Conservation (phyloP, 2,329 filamentous ascomycete genomes). For the Chrysoporthe austroafricana region DNA sequence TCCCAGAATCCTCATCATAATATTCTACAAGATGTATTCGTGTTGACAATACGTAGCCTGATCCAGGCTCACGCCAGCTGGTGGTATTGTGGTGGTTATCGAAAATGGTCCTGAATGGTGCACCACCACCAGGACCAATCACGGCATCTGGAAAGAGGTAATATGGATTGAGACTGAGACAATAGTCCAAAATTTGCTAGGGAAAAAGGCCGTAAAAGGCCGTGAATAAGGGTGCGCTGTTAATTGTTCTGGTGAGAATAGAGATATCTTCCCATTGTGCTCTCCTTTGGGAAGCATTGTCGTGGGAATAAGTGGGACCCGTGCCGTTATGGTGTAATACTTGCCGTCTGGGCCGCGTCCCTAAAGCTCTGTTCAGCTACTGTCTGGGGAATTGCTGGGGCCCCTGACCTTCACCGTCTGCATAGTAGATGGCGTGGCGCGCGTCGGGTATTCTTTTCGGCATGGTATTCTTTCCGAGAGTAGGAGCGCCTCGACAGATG, state of each 20-base stretch:
- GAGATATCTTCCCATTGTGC: slow-evolving; percentile 25
- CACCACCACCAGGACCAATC: slow-evolving; percentile 19
- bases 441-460: neutral
- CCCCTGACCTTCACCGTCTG: neutral
- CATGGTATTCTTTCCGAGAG: neutral
- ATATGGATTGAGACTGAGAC: slow-evolving; percentile 10
- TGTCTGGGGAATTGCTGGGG: neutral
- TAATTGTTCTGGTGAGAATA: slow-evolving; percentile 18
- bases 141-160: neutral
- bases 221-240: slow-evolving; percentile 14
- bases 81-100: slow-evolving; percentile 5
- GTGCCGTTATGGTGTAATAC: neutral
- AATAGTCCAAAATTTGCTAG: slow-evolving; percentile 3
- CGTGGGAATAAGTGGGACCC: neutral
- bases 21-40: neutral
- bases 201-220: slow-evolving; percentile 12
- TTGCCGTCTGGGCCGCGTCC: neutral
- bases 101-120: slow-evolving; percentile 13
- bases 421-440: neutral
- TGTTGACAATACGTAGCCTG: slow-evolving; percentile 7
- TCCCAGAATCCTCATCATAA: neutral
- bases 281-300: slow-evolving; percentile 24
- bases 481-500: neutral
- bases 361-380: neutral
- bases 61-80: neutral